phyloP scores from a whole-genome alignment of 2,329 filamentous ascomycete genomes.

The Stenocarpella maydis region DNA sequence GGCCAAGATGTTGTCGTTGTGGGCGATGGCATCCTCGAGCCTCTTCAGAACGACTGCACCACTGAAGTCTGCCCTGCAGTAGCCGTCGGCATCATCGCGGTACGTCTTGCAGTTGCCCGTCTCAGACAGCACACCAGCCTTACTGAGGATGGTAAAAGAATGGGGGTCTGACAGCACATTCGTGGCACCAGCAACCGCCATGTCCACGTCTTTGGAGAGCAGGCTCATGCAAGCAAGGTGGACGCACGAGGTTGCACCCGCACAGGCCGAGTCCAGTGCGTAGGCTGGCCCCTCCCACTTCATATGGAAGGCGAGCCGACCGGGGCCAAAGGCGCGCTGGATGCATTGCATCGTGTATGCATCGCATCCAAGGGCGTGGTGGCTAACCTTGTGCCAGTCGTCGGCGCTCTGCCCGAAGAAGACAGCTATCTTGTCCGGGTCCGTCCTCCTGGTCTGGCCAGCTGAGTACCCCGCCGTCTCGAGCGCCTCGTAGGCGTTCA shows the following conservation, averaged over 20 bases:
- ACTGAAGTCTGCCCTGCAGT: conserved; percentile 60
- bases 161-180: conserved; percentile 43
- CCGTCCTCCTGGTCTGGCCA: conserved; percentile 1
- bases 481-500: conserved; percentile 52
- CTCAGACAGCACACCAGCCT: conserved; percentile 45
- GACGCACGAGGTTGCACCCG: conserved; percentile 46
- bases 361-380: conserved; percentile 40
- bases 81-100: conserved; percentile 52
- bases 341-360: conserved; percentile 47
- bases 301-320: conserved; percentile 46
- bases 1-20: conserved; percentile 54
- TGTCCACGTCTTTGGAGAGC: conserved; percentile 41
- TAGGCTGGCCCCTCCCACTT: conserved; percentile 46
- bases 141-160: conserved; percentile 38
- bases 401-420: conserved; percentile 46
- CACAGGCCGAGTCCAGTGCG: conserved; percentile 48
- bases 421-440: conserved; percentile 43
- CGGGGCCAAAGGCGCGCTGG: conserved; percentile 40
- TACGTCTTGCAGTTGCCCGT: conserved; percentile 47
- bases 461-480: conserved; percentile 41
- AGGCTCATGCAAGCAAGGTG: conserved; percentile 47
- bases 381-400: conserved; percentile 29
- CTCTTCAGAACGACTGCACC: conserved; percentile 57
- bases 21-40: conserved; percentile 54
- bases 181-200: conserved; percentile 45